Evolutionary conservation across 495 filamentous ascomycete species (phyloP), one percentile per base, ranked within the genome.

Genomic region (Thozetella sp.): DNA sequence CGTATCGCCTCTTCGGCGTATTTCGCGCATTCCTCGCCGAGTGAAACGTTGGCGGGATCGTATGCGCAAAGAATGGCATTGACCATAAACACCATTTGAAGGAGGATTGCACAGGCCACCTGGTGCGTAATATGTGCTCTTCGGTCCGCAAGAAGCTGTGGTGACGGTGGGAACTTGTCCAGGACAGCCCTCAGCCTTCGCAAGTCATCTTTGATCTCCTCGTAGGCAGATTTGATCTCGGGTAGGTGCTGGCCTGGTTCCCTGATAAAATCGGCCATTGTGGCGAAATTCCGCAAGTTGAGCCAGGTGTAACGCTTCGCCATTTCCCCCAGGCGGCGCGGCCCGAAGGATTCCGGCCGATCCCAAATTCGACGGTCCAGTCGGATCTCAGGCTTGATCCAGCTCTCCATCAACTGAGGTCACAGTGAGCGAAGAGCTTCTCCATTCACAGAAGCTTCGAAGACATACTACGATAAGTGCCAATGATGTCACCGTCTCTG

Each of bases 291-390:
- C 17, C 51, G 27, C 13, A 53, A 24, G 1, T 40, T 20, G 2
- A 59, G 57, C n/a, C 57, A 59, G 23, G 53, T 24, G 27, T 53
- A n/a, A 45, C 20, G 51, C 20, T 59, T 59, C n/a, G n/a, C 50
- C 12, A 59, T n/a, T n/a, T n/a, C n/a, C n/a, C n/a, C n/a, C n/a
- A n/a, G n/a, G n/a, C n/a, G n/a, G n/a, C n/a, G n/a, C n/a, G n/a
- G n/a, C n/a, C n/a, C n/a, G n/a, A n/a, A n/a, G n/a, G n/a, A n/a
- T n/a, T n/a, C n/a, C n/a, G n/a, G n/a, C n/a, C n/a, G n/a, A n/a
- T n/a, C n/a, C n/a, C n/a, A n/a, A n/a, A n/a, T n/a, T n/a, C n/a
- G n/a, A n/a, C n/a, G n/a, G n/a, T n/a, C n/a, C n/a, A n/a, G n/a
- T n/a, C n/a, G n/a, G n/a, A n/a, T n/a, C n/a, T n/a, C n/a, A n/a